phyloP scores from a whole-genome alignment of 2,329 filamentous ascomycete species.

The Cladosporium phlei region DNA sequence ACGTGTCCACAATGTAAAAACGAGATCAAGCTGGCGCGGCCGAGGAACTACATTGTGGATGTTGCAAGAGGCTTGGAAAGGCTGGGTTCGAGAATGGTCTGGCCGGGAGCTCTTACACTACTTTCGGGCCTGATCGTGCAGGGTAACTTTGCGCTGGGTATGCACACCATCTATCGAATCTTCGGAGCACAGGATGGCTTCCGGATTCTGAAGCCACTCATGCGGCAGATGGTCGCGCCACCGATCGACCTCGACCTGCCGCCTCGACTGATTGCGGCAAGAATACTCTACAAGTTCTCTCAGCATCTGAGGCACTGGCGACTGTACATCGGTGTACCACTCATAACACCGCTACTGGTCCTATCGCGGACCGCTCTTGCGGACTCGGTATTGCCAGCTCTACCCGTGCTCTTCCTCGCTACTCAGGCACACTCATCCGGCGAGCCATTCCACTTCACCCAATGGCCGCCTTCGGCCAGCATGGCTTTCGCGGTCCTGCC shows the following conservation, averaged over 20 bases:
- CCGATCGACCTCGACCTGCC: constrained; percentile 19
- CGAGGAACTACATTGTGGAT: constrained; percentile 67
- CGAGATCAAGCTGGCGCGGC: constrained; percentile 69
- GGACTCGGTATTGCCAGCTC: constrained; percentile 58
- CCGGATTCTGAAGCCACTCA: constrained; percentile 46
- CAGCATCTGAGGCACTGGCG: constrained; percentile 42
- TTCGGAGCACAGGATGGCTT: constrained; percentile 60
- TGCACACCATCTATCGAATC: constrained; percentile 59
- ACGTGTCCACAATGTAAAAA: constrained; percentile 86
- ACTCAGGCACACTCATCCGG: constrained; percentile 45
- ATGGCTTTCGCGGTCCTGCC: constrained; percentile 63
- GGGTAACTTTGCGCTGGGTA: constrained; percentile 44
- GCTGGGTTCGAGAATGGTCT: constrained; percentile 53
- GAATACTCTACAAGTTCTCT: constrained; percentile 20
- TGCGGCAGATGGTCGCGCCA: constrained; percentile 19
- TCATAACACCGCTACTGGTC: constrained; percentile 64
- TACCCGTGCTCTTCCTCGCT: constrained; percentile 59
- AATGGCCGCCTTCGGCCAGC: constrained; percentile 63
- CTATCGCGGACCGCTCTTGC: constrained; percentile 61
- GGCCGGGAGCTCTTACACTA: constrained; percentile 59
- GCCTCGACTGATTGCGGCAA: constrained; percentile 30
- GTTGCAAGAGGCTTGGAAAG: constrained; percentile 57
- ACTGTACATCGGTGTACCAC: constrained; percentile 56
- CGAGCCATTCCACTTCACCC: constrained; percentile 47
- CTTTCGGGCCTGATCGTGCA: constrained; percentile 30